Base-by-base conservation (phyloP, 164 flowering plant species). In the Berberis vulgaris region DNA sequence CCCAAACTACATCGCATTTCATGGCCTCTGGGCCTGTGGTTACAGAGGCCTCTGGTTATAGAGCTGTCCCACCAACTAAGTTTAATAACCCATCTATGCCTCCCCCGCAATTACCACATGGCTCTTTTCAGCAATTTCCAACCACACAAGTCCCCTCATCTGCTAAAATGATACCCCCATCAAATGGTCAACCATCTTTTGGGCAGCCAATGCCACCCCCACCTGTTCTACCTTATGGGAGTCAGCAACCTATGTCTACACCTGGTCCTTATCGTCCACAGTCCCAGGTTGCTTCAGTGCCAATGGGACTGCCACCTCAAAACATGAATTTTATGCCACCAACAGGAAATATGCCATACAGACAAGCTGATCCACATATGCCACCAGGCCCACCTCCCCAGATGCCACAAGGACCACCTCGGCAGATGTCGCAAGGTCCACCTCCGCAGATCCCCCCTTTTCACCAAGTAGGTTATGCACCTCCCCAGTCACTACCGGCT, bases 221-320 rank as follows among this genome's bases (percentile, higher is more conserved):
- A 43, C 74, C 83, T 46, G 49, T 68, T 64, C 78, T 75, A 50
- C 74, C 86, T 67, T 69, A 75, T 64, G 61, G 73, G 5, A 68
- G 72, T 69, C 84, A 74, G 69, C 72, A 67, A 64, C 63, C 50
- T 60, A 8, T 68, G 43, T 59, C 78, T 43, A 76, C 86, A 2
- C 3, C 59, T 38, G 72, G 45, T 61, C 63, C 82, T 6, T 63
- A 74, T 62, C 72, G 45, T 43, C 73, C 81, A 40, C 86, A 76
- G 59, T 68, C 77, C 41, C 89, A 76, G 63, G 52, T 65, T 41
- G 74, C 86, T 53, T 45, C 79, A 11, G 74, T 79, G 65, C 81
- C 86, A 53, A 80, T 84, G 82, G 91, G 89, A 62, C 80, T 83
- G 66, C 82, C 86, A 0, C 80, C 81, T 41, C 83, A 65, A 67